Conservation (phyloP, 2,329 filamentous ascomycete genomes). For the Aspergillus sp. region DNA sequence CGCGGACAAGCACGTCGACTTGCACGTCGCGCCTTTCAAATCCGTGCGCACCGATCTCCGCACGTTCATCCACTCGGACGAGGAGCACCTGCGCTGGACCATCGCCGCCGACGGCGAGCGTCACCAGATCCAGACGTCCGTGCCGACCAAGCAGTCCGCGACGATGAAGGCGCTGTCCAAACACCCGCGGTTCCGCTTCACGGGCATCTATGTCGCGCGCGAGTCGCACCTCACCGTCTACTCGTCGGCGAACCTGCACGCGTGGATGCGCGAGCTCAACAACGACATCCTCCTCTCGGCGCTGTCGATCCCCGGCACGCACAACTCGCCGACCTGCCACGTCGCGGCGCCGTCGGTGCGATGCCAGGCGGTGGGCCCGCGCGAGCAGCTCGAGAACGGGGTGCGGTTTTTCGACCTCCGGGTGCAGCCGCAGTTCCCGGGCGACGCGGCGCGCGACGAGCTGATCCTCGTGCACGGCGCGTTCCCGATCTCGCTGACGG, state of each 20-base stretch:
- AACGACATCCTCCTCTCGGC: slow-evolving; percentile 65
- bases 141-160: slow-evolving; percentile 49
- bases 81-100: slow-evolving; percentile 63
- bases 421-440: slow-evolving; percentile 55
- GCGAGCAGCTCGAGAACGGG: slow-evolving; percentile 74
- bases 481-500: slow-evolving; percentile 79
- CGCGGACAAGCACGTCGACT: slow-evolving; percentile 51
- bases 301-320: slow-evolving; percentile 86
- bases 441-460: slow-evolving; percentile 51
- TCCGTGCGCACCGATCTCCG: slow-evolving; percentile 54
- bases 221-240: slow-evolving; percentile 53
- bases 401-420: slow-evolving; percentile 92
- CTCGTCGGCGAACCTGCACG: slow-evolving; percentile 58
- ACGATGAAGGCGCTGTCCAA: slow-evolving; percentile 50
- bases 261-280: slow-evolving; percentile 73
- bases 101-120: slow-evolving; percentile 55
- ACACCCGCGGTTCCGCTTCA: slow-evolving; percentile 49
- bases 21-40: slow-evolving; percentile 60
- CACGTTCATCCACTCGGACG: slow-evolving; percentile 45
- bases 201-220: slow-evolving; percentile 54
- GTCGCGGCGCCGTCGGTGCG: slow-evolving; percentile 82
- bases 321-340: slow-evolving; percentile 84
- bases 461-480: slow-evolving; percentile 79
- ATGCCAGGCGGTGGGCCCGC: slow-evolving; percentile 73
- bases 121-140: slow-evolving; percentile 66